These are phyloP conservation scores for Aspergillus asperescens DNA, from an alignment of 495 filamentous ascomycete species.

Conservation along the genomic window DNA sequence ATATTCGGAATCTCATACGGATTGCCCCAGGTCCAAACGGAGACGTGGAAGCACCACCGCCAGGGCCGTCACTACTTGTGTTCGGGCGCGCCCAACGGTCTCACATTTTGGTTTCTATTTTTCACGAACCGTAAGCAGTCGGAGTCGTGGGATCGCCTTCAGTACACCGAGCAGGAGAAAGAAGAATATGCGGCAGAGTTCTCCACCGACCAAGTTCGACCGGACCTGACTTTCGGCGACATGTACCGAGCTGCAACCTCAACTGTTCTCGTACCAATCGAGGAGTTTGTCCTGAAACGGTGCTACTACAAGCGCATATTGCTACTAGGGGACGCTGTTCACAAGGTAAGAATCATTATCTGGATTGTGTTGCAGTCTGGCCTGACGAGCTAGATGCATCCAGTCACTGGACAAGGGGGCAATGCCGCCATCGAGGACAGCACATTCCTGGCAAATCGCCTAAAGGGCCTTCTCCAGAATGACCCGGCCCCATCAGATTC, in stretches of 20 bases:
- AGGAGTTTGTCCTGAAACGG: conserved; percentile 35
- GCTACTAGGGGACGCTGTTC: conserved; percentile 39
- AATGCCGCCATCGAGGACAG: conserved; percentile 37
- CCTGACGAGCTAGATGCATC: conserved; percentile 11
- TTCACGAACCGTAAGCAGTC: conserved; percentile 19
- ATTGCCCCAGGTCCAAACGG: not conserved
- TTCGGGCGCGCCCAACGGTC: conserved; percentile 15
- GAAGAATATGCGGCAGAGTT: conserved; percentile 12
- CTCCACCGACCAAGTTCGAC: conserved; percentile 21
- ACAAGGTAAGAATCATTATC: conserved; percentile 29
- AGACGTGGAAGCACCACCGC: conserved; percentile 2
- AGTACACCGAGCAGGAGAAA: conserved; percentile 32
- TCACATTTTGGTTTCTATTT: conserved; percentile 35
- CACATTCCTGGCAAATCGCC: conserved; percentile 29
- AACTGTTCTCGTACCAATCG: conserved; percentile 24
- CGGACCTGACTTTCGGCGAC: conserved; percentile 32
- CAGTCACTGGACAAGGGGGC: conserved; percentile 32
- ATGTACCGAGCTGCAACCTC: conserved; percentile 25
- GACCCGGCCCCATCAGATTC: not conserved
- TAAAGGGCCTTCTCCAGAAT: conserved; percentile 7
- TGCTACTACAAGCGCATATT: conserved; percentile 34
- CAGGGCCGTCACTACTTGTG: conserved; percentile 24
- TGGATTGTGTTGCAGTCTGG: not conserved
- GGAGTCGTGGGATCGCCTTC: conserved; percentile 16
- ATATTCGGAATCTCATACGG: conserved; percentile 36